Evolutionary conservation across 768 basidiomycete species (phyloP), one percentile per base, ranked within the genome.

Genomic region (Pisolithus marmoratus): DNA sequence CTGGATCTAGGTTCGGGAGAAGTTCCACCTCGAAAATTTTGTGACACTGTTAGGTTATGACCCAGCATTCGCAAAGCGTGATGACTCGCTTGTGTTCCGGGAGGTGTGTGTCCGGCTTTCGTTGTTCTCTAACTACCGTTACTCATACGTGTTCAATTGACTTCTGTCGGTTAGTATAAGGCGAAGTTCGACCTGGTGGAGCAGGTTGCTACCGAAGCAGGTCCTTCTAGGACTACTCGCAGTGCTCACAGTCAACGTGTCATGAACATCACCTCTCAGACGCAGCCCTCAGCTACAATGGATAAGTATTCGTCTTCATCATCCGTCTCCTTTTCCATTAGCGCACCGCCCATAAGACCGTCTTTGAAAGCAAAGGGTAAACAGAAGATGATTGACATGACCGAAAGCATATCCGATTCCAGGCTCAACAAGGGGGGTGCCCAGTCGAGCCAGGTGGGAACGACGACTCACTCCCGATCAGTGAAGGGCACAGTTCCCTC

Each of bases 11-110:
- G 76, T 95, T 45, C 81, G 94, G 54, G 91, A 97, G 68, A 74
- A 81, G 53, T 97, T 94, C 67, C 94, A 97, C 63, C 76, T 95
- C 69, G 86, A 94, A 57, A 75, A 85, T 52, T 94, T 87, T 63
- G 79, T 82, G 3, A 83, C 79, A 23, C 75, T 95, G 72, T 69
- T 93, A 34, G 76, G 74, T 19, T 97, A 83, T 65, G 79, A 94
- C 67, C 94, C 93, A 8, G 66, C 73, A 67, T 70, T 69, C 31
- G 88, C 88, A 6, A 94, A 94, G 63, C 54, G 68, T 48, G 90
- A 94, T 57, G 79, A 79, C 29, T 82, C 84, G 12, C 66, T 69
- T 26, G 87, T 87, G n/a, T 93, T 87, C 60, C 75, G 78, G 57
- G 75, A 87, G 70, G 92, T 92, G 54, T 46, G 81, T 72, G 14